Evolutionary conservation across 768 basidiomycete species (phyloP), one percentile per base, ranked within the genome.

Genomic region (Tulasnella sp.): DNA sequence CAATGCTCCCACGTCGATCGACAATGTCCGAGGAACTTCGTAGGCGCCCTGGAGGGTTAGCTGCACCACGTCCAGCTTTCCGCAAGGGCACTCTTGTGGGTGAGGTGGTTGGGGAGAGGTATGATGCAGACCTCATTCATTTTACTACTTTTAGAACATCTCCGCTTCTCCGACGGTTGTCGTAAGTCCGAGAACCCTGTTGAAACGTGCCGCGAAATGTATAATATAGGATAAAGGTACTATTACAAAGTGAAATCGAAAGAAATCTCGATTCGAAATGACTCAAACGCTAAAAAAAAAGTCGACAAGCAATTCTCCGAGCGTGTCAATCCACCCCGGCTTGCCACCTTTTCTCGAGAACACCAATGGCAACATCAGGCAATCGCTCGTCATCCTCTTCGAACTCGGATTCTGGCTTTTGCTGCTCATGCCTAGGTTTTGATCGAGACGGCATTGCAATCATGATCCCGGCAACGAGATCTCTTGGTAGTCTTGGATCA

Each of bases 221-320:
- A 67, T 29, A 67, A 67, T 20, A 10, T 67, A 67, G 26, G 11
- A 67, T 32, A 26, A 67, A 2, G 26, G 32, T 67, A 67, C 61
- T 26, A 67, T 67, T 67, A 67, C 61, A 67, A n/a, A 57, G 61
- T n/a, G n/a, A 67, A 29, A 32, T 67, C n/a, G 61, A 67, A 67
- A 4, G 13, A 67, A 67, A 32, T 5, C 7, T 32, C 10, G n/a
- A 67, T 67, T 67, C 61, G 32, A 16, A 67, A 32, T 26, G 32
- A 29, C 61, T 67, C n/a, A 13, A 29, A 67, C 29, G 5, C 5
- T n/a, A n/a, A 1, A n/a, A 29, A 32, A 6, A 67, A 67, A 6
- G n/a, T 67, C 48, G 18, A 51, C 18, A 51, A n/a, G 48, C 48
- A 51, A 67, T 67, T 67, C n/a, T 67, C 61, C 61, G 29, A 67